Base-by-base conservation (phyloP, 2,329 filamentous ascomycete species). In the Aspergillus intermedius region DNA sequence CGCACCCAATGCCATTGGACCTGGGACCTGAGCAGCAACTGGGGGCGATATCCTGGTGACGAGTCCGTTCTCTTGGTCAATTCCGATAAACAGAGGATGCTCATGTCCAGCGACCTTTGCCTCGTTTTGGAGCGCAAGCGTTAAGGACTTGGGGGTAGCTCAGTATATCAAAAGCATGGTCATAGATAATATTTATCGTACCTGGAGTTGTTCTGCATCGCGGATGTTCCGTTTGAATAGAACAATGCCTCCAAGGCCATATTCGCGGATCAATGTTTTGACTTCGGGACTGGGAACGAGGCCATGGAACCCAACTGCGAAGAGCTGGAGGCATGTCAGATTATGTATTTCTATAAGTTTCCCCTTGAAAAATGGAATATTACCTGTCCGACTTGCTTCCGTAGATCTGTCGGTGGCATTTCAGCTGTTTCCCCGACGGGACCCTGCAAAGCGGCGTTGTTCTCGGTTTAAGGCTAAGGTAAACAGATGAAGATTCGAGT, bases 1-100 rank as follows among this genome's bases (percentile, higher is more conserved):
- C 8, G 72, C 72, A 4, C 69, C 71, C 4, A 74, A 55, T n/a
- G 72, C 63, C 72, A 74, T 74, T 4, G 69, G 58, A 2, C 71
- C 72, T 3, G 72, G 71, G 7, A 74, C 54, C 44, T 72, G 71
- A 9, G 67, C 51, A 30, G 67, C 69, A 21, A 70, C 60, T 4
- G 70, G 67, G 4, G 68, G 63, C 25, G 64, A 66, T 30, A 74
- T 68, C 2, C 71, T 60, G 21, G 72, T 72, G 23, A 74, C 68
- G 6, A 73, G 54, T 3, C 71, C 71, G 64, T 74, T 74, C 51
- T 75, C 72, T 52, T 74, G 71, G 44, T 74, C 72, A 32, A 72
- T 70, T 3, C 66, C 68, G 28, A 75, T 74, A 44, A 75, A 67
- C 1, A 75, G 57, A 45, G 65, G 68, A 46, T 67, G 62, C 32